Evolutionary conservation across 805 yeast species (phyloP), one percentile per base, ranked within the genome.

Genomic region (Ogataea nonfermentans): DNA sequence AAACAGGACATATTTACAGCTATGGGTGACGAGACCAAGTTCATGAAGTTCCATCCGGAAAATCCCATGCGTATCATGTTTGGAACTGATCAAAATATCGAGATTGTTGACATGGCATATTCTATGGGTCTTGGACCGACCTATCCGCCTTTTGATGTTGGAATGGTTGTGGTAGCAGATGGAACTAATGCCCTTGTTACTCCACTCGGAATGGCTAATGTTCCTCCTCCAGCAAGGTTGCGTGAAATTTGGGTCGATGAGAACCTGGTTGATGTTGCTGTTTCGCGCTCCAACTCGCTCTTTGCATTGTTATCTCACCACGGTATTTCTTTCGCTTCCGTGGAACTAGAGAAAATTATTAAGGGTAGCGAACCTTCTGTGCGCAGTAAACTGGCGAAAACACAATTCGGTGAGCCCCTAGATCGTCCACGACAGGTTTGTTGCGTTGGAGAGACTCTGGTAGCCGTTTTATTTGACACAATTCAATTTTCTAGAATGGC

Each of bases 171-270:
- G 14, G 96, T 91, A 0, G 69, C 83, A 24, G 98, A 93, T 65
- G 96, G 96, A 2, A 52, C 61, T 1, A 70, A 73, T 9, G 75
- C 82, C 10, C 76, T 79, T 49, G 64, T 89, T 15, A 91, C 99
- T 0, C 97, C 98, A 0, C 68, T 93, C 25, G 73, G 84, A 1
- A 57, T 81, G 22, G 95, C 96, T 2, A 88, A 81, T 57, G 91
- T 88, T 9, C 99, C 99, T 3, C 99, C 99, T 1, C 99, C 99
- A 29, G 78, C 87, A 57, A 74, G 86, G 16, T 82, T 73, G 56
- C 73, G 95, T 42, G 85, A 80, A 34, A 61, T 87, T 35, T 76
- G 72, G 8, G 65, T 79, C 9, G 69, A 68, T 7, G 68, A 66
- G 1, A 76, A 76, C 41, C 78, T 88, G 6, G 59, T 71, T 14